Evolutionary conservation across 257 asterid species (phyloP).

Genomic region (Capsicum baccatum): DNA sequence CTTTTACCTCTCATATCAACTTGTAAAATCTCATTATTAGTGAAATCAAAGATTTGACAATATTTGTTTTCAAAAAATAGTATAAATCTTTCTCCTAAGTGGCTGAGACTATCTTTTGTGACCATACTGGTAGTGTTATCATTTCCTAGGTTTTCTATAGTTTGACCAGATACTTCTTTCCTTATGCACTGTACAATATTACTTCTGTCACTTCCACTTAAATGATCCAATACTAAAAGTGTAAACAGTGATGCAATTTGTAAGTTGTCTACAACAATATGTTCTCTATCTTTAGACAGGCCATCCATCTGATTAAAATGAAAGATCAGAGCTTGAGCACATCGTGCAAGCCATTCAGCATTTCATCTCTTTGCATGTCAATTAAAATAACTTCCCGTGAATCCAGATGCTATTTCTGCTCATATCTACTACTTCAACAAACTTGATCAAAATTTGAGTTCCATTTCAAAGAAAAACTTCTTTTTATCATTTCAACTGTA

Average conservation of each 20-base stretch:
- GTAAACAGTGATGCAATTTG: slow-evolving; percentile 87
- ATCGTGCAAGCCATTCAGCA: slow-evolving; percentile 65
- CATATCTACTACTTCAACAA: slow-evolving; percentile 43
- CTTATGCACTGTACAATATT: slow-evolving; percentile 63
- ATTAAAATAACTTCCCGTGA: slow-evolving; percentile 86
- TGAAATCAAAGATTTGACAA: too few species aligned
- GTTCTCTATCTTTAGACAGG: slow-evolving; percentile 43
- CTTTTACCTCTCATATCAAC: too few species aligned
- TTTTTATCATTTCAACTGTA: too few species aligned
- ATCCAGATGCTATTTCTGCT: slow-evolving; percentile 52
- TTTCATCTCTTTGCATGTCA: slow-evolving; percentile 87
- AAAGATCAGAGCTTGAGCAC: slow-evolving; percentile 51
- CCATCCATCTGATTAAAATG: slow-evolving; percentile 56
- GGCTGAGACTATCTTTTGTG: slow-evolving; percentile 43
- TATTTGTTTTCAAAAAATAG: slow-evolving; percentile 46
- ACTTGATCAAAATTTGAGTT: too few species aligned
- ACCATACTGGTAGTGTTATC: slow-evolving; percentile 37
- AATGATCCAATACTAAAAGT: slow-evolving; percentile 87
- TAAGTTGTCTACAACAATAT: slow-evolving; percentile 50
- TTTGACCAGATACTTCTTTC: slow-evolving; percentile 73
- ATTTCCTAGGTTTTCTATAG: slow-evolving; percentile 65
- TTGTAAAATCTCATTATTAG: too few species aligned
- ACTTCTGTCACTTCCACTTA: slow-evolving; percentile 95
- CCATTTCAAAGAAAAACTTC: too few species aligned
- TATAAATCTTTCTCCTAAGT: slow-evolving; percentile 44